A percentile compares a stretch with the other conserved stretches of the same genome.
phyloP scores from a whole-genome alignment of 495 filamentous ascomycete genomes.

The Tetracladium marchalianum region DNA sequence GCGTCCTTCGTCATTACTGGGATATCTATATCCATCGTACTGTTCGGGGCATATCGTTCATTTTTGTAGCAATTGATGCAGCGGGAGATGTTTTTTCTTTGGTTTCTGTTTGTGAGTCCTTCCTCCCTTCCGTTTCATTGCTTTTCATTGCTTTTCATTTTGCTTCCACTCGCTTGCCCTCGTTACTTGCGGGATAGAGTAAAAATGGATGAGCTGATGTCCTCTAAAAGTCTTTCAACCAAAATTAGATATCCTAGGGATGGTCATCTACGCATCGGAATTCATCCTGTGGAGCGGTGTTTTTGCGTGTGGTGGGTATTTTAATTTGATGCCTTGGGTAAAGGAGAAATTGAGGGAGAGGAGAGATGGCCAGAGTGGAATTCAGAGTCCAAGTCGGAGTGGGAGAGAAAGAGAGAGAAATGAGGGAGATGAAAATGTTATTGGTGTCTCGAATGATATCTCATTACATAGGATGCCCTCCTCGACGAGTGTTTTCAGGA shows the following conservation, averaged over 20 bases:
- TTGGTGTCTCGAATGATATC: slow-evolving; percentile 15
- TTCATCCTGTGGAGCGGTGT: slow-evolving; percentile 52
- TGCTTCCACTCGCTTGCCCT: background rate
- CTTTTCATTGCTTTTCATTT: background rate
- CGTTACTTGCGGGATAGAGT: background rate
- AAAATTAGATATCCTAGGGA: slow-evolving; percentile 41
- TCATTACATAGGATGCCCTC: slow-evolving; percentile 40
- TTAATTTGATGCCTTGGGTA: slow-evolving; percentile 47
- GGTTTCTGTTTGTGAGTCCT: slow-evolving; percentile 35
- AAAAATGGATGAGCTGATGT: background rate
- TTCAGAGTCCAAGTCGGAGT: background rate
- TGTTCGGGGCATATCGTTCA: slow-evolving; percentile 54
- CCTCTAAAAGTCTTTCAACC: slow-evolving; percentile 37
- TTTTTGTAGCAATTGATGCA: slow-evolving; percentile 56
- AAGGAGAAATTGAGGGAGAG: slow-evolving; percentile 8
- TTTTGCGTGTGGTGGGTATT: slow-evolving; percentile 48
- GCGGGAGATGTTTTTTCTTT: slow-evolving; percentile 53
- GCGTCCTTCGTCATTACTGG: slow-evolving; percentile 38
- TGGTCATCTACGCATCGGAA: slow-evolving; percentile 53
- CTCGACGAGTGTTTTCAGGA: slow-evolving; percentile 47
- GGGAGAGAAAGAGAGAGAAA: background rate
- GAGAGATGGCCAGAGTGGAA: background rate
- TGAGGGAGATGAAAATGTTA: background rate
- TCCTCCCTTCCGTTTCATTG: slow-evolving; percentile 8
- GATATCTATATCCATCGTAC: slow-evolving; percentile 49